These are phyloP conservation scores for Suillus plorans DNA, from an alignment of 768 basidiomycete genomes.

Conservation along the genomic window DNA sequence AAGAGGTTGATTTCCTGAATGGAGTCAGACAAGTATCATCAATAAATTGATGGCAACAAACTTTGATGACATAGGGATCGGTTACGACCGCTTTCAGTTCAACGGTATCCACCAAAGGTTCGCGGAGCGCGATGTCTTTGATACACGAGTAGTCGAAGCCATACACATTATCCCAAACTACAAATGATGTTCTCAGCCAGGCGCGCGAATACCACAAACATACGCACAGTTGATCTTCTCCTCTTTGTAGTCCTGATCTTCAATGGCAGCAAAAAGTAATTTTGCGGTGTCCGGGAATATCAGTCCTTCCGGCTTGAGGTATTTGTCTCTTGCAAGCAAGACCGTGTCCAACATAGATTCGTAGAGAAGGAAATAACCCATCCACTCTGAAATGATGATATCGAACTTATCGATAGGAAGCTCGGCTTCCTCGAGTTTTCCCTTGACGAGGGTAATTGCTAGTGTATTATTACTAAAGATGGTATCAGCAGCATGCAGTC, in stretches of 20 bases:
- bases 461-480: constrained; percentile 11
- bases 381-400: constrained; percentile 99
- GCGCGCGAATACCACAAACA: background rate
- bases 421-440: constrained; percentile 92
- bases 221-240: constrained; percentile 95
- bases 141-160: constrained; percentile 99
- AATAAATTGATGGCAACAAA: constrained; percentile 27
- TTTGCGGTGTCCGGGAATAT: constrained; percentile 97
- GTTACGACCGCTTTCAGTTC: constrained; percentile 95
- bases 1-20: constrained; percentile 83
- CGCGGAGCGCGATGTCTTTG: constrained; percentile 95
- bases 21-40: constrained; percentile 5
- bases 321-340: constrained; percentile 93
- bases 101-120: constrained; percentile 98
- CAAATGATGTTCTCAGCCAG: constrained; percentile 3
- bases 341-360: constrained; percentile 99
- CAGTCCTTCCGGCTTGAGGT: constrained; percentile 85
- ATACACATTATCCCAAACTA: constrained; percentile 99
- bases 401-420: constrained; percentile 92
- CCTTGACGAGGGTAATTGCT: constrained; percentile 96
- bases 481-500: background rate
- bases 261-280: constrained; percentile 93
- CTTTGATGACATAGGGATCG: constrained; percentile 88
- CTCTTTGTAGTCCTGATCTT: constrained; percentile 99
- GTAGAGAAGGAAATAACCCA: constrained; percentile 99